Evolutionary conservation across 2,329 filamentous ascomycete genomes (phyloP).

Genomic region (Ophiostoma novo-ulmi): DNA sequence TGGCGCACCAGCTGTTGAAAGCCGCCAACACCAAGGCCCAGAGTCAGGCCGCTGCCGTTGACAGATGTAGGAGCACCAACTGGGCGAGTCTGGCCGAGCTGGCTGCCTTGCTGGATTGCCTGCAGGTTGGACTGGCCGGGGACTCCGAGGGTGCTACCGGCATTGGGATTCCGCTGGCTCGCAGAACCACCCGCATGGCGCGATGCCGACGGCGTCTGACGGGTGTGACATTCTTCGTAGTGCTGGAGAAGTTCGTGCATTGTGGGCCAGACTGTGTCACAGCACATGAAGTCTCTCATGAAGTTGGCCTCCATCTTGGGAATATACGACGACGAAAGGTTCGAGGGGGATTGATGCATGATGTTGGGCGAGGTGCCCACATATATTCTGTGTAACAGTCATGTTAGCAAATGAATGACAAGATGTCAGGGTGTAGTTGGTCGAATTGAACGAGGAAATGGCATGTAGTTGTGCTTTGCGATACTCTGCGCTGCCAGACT

Average conservation of each 20-base stretch:
- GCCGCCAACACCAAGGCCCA: slow-evolving; percentile 33
- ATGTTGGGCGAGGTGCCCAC: slow-evolving; percentile 81
- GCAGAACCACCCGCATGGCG: slow-evolving; percentile 27
- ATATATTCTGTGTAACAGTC: neutral
- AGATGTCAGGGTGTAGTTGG: neutral
- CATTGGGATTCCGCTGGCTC: slow-evolving; percentile 19
- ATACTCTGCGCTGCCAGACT: neutral
- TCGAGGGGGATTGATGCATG: slow-evolving; percentile 78
- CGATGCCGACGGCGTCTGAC: slow-evolving; percentile 48
- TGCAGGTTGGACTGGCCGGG: slow-evolving; percentile 23
- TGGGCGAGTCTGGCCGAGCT: slow-evolving; percentile 26
- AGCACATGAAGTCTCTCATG: slow-evolving; percentile 96
- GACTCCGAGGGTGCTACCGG: slow-evolving; percentile 17
- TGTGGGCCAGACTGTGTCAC: slow-evolving; percentile 80
- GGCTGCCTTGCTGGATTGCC: slow-evolving; percentile 27
- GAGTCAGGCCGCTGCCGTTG: slow-evolving; percentile 19
- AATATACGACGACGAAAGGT: slow-evolving; percentile 92
- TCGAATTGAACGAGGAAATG: neutral
- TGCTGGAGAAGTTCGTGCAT: slow-evolving; percentile 93
- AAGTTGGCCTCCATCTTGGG: slow-evolving; percentile 96
- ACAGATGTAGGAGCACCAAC: slow-evolving; percentile 23
- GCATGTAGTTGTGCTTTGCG: neutral
- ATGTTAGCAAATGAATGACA: neutral
- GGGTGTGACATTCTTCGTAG: slow-evolving; percentile 91
- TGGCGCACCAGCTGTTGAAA: slow-evolving; percentile 43